Base-by-base conservation (phyloP, 2,329 filamentous ascomycete genomes). In the Blastomyces silverae region DNA sequence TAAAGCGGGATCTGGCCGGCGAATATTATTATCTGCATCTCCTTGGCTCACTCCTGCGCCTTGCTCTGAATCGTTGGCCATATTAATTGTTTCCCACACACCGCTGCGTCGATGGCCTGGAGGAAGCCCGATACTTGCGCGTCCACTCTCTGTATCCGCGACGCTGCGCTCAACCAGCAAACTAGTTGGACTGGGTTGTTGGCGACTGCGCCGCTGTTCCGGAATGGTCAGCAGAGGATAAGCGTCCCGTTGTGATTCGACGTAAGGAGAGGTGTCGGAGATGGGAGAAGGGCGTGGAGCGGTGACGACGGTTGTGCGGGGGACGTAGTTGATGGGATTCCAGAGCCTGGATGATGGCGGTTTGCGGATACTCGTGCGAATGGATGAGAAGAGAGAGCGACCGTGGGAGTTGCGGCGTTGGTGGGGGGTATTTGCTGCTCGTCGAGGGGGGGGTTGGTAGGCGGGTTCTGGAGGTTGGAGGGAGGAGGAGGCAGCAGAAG, bases 241-340 rank as follows among this genome's bases (percentile, higher is more conserved):
- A 66, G 79, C 81, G 78, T 83, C 81, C 70, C 73, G 60, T 44
- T 44, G 44, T 15, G 62, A 44, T 15, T 66, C 72, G 66, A 55
- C 72, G 71, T 61, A 74, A 68, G 15, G 71, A 71, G 53, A 74
- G 73, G 68, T 71, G 71, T 74, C 70, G 7, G 73, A 75, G 64
- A 57, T 55, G 53, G 67, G 66, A 62, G 64, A 69, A 48, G 74
- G 70, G 59, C 75, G 74, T 37, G 76, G 72, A 63, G 82, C 69
- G 25, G 77, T 77, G 48, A 83, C 74, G 64, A 81, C 80, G 59
- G 81, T 82, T 42, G 77, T 76, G 65, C 83, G 82, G 52, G 84
- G 85, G 59, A 85, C 83, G 75, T 84, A 81, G 72, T 87, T 87
- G 71, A 85, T 79, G 48, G 85, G 85, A 73, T 86, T 86, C 77